Evolutionary conservation across 2,329 filamentous ascomycete genomes (phyloP), one percentile per base, ranked within the genome.

Genomic region (Emergomyces africanus): DNA sequence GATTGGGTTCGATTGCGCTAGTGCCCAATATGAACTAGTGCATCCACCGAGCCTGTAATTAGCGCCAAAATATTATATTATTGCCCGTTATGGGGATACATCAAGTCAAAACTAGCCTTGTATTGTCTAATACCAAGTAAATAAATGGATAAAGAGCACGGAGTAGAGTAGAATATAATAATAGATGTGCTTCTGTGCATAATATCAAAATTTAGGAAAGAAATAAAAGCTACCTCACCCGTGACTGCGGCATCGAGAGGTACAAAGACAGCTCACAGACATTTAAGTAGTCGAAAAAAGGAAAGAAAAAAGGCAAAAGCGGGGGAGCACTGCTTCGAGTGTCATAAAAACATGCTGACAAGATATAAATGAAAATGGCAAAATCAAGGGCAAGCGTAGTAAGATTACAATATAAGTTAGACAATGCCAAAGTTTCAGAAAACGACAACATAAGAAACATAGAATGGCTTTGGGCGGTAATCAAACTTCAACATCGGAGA

Each of bases 401-500:
- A 66, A 62, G 64, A 53, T 63, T 63, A 64, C 61, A 63, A 56
- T 15, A 28, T 28, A 28, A 64, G 54, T 64, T 59, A 61, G 61
- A 46, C n/a, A 55, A 56, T 44, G 54, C 54, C 37, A 12, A 14
- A 5, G 60, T 25, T 51, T 48, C 44, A 48, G 44, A 48, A 25
- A 48, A 48, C 23, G 14, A 61, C 41, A 28, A 58, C 48, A 61
- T 53, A 10, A n/a, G 41, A 50, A 55, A 50, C 25, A 25, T 12
- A 48, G 23, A 50, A 59, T 25, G 23, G 15, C 14, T 55, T 33
- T 15, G 30, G 1, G 18, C 14, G 39, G 23, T 25, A 48, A 48
- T 48, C 23, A 14, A 48, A 10, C 39, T 42, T 33, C 33, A 44
- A 44, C 39, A 39, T 15, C 15, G 30, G 39, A 55, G 23, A 37